These are phyloP conservation scores for Rubroboletus pulcherrimus DNA, from an alignment of 768 basidiomycete species.

Conservation along the genomic window DNA sequence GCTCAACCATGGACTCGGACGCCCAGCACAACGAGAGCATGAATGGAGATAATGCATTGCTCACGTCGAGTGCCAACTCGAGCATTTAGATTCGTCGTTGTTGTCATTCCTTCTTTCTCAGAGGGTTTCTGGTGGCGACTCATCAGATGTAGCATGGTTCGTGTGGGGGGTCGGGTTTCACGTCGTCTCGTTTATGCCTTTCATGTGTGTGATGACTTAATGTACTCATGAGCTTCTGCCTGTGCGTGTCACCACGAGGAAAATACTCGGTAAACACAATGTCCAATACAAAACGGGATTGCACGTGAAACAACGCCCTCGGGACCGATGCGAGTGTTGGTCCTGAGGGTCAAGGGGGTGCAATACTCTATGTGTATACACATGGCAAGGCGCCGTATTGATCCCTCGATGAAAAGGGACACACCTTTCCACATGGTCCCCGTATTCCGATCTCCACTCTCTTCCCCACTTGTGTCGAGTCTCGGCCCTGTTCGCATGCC, in stretches of 20 bases:
- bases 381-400: too few relatives aligned
- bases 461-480: not conserved
- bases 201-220: conserved; percentile 11
- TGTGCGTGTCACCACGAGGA: not conserved
- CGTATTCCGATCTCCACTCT: not conserved
- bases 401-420: not conserved
- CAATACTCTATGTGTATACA: too few relatives aligned
- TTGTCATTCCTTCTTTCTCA: not conserved
- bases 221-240: conserved; percentile 2
- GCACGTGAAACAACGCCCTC: not conserved
- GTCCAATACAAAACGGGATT: not conserved
- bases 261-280: not conserved
- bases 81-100: conserved; percentile 8
- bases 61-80: conserved; percentile 6
- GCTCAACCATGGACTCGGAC: conserved; percentile 5
- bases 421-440: not conserved
- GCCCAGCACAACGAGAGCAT: not conserved
- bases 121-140: not conserved
- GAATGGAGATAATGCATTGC: conserved; percentile 10
- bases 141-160: not conserved
- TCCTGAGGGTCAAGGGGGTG: too few relatives aligned
- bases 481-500: not conserved
- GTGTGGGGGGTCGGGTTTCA: not conserved
- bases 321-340: too few relatives aligned
- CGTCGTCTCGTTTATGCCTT: not conserved